phyloP scores from a whole-genome alignment of 768 basidiomycete genomes.

The Termitomyces titanicus region DNA sequence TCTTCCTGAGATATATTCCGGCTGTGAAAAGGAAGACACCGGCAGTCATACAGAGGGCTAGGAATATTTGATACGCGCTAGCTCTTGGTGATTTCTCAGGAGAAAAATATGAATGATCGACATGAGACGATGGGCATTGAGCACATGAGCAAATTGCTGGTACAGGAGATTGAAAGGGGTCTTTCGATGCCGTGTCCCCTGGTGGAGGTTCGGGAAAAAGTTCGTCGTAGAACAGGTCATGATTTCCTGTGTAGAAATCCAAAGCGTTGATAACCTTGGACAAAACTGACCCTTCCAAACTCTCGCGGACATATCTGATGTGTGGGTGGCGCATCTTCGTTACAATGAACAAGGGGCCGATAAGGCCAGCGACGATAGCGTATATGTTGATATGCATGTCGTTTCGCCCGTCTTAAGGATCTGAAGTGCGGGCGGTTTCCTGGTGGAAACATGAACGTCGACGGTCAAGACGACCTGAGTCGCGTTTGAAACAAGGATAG shows the following conservation, averaged over 20 bases:
- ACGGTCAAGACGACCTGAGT: not conserved
- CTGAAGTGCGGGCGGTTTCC: not conserved
- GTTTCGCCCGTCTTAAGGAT: not conserved
- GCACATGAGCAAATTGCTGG: not conserved
- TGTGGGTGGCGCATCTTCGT: constrained; percentile 10
- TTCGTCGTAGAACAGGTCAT: not conserved
- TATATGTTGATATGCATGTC: not conserved
- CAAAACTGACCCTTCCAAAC: not conserved
- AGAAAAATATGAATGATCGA: not conserved
- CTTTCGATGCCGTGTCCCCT: not conserved
- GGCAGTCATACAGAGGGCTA: not conserved
- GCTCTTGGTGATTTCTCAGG: not conserved
- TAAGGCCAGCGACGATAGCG: not conserved
- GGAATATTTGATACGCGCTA: not conserved
- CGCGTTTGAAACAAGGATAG: constrained; percentile 1
- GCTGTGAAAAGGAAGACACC: not conserved
- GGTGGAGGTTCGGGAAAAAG: not conserved
- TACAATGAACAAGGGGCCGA: not conserved
- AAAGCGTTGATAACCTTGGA: constrained; percentile 1
- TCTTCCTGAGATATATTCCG: not conserved
- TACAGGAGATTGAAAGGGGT: not conserved
- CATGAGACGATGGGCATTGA: not conserved
- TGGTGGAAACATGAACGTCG: not conserved
- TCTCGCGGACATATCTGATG: not conserved
- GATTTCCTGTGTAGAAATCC: constrained; percentile 8